Evolutionary conservation across 2,329 filamentous ascomycete genomes (phyloP).

Genomic region (Byssothecium circinans): DNA sequence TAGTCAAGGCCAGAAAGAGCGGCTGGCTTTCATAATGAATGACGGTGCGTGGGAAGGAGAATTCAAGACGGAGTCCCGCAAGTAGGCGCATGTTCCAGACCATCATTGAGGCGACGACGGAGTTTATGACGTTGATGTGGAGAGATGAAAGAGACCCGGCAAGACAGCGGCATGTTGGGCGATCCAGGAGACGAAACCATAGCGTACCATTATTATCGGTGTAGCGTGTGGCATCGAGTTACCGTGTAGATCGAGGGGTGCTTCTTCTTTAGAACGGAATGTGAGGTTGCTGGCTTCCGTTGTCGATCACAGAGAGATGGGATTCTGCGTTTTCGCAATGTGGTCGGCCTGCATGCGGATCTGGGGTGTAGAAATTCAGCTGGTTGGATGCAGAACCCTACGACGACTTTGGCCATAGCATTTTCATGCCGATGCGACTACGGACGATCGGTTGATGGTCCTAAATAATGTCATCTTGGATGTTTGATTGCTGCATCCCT

Average conservation of each 20-base stretch:
- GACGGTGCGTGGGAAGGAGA: not conserved
- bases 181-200: not conserved
- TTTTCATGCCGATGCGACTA: no score
- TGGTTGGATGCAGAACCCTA: no score
- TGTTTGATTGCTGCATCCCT: no score
- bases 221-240: not conserved
- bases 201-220: not conserved
- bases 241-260: not conserved
- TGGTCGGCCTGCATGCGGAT: no score
- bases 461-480: no score
- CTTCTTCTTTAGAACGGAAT: not conserved
- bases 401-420: no score
- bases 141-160: not conserved
- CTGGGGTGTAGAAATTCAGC: no score
- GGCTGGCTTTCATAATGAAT: no score
- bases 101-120: constrained; percentile 1
- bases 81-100: constrained; percentile 4
- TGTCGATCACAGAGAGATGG: not conserved
- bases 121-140: constrained; percentile 6
- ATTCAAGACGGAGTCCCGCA: not conserved
- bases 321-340: not conserved
- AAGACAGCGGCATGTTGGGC: not conserved
- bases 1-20: no score
- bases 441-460: no score
- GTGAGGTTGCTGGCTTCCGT: not conserved